These are phyloP conservation scores for Gossypium anomalum DNA, from an alignment of 345 rosid species.

Conservation along the genomic window DNA sequence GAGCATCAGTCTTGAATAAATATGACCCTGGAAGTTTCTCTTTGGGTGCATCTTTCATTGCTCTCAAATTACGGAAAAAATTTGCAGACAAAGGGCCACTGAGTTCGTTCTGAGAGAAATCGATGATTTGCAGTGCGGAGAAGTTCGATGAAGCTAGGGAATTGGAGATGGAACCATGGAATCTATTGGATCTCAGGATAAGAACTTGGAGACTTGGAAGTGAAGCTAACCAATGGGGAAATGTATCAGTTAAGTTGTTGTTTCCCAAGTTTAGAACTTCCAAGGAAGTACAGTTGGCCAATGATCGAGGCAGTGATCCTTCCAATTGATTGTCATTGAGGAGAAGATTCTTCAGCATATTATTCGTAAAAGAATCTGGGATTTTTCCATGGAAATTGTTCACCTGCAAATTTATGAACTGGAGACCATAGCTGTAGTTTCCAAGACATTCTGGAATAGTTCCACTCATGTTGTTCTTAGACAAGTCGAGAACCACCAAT, in stretches of 20 bases:
- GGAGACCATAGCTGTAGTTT: not conserved
- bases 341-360: not conserved
- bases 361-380: not conserved
- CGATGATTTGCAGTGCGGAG: not conserved
- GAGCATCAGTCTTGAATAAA: not conserved
- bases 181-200: conserved; percentile 9
- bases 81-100: not conserved
- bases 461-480: conserved; percentile 26
- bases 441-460: conserved; percentile 4
- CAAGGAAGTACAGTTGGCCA: conserved; percentile 21
- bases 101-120: conserved; percentile 11
- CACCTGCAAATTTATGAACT: conserved; percentile 10
- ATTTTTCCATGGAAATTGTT: conserved; percentile 21
- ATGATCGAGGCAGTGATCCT: conserved; percentile 15
- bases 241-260: conserved; percentile 20
- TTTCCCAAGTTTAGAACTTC: conserved; percentile 6
- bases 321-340: conserved; percentile 11
- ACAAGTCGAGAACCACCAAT: not conserved
- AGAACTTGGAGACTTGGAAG: conserved; percentile 5
- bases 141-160: not conserved
- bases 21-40: not conserved
- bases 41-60: not conserved
- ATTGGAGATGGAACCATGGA: not conserved
- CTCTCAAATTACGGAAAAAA: not conserved
- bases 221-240: conserved; percentile 17